Conservation (phyloP, 2,329 filamentous ascomycete genomes). For the Colletotrichum sp. region DNA sequence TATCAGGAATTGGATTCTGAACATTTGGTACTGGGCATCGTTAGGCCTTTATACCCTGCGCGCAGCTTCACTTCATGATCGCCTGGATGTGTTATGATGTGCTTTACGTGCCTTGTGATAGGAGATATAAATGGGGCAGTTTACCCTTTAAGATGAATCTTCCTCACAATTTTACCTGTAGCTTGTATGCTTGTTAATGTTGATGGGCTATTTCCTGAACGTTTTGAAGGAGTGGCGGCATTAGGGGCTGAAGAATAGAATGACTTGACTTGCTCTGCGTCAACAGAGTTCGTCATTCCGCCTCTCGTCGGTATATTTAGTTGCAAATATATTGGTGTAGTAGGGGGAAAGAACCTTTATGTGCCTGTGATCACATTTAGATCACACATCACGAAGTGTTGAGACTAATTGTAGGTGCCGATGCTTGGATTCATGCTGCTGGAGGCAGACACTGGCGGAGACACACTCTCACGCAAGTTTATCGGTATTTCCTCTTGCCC, state of each 20-base stretch:
- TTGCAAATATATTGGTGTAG: background rate
- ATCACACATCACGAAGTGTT: background rate
- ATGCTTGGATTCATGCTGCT: background rate
- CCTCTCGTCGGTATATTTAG: background rate
- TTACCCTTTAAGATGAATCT: background rate
- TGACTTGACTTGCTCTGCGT: background rate
- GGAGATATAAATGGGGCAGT: background rate
- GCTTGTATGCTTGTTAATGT: background rate
- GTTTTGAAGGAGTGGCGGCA: background rate
- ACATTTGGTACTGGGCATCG: background rate
- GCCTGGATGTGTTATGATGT: background rate
- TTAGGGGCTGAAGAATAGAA: background rate
- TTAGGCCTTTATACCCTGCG: background rate
- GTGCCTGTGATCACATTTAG: background rate
- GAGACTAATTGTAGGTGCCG: background rate
- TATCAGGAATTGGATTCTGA: background rate
- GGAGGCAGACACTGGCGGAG: background rate
- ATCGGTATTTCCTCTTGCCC: background rate
- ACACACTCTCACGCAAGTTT: background rate
- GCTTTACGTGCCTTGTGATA: background rate
- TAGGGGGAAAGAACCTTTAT: background rate
- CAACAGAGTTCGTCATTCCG: background rate
- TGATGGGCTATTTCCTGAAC: background rate
- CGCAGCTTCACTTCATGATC: background rate
- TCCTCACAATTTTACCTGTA: accelerated